phyloP scores from a whole-genome alignment of 2,329 filamentous ascomycete genomes.

The Fusarium staphyleae region DNA sequence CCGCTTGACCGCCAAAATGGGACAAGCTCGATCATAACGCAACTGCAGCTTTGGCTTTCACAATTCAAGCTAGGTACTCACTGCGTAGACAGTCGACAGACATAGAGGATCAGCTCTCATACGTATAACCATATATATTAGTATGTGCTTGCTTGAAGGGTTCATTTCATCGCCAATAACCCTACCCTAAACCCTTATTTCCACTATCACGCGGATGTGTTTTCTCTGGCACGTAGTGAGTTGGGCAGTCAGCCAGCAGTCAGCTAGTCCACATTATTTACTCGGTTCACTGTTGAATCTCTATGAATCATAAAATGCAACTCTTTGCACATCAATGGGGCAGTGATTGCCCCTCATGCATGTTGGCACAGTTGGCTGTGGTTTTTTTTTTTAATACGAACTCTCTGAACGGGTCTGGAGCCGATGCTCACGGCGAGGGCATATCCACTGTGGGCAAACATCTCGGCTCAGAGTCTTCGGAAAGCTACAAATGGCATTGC shows the following conservation, averaged over 20 bases:
- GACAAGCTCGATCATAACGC: slow-evolving; percentile 15
- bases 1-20: slow-evolving; percentile 19
- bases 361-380: slow-evolving; percentile 15
- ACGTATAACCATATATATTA: too few species aligned
- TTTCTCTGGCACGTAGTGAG: too few species aligned
- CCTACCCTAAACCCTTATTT: too few species aligned
- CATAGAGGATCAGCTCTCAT: too few species aligned
- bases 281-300: too few species aligned
- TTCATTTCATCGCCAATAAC: too few species aligned
- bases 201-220: too few species aligned
- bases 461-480: slow-evolving; percentile 3
- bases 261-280: too few species aligned
- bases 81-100: too few species aligned
- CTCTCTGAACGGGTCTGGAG: not conserved
- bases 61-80: not conserved
- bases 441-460: slow-evolving; percentile 30
- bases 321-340: not conserved
- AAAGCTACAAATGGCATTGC: slow-evolving; percentile 15
- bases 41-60: slow-evolving; percentile 15
- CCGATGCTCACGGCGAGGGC: slow-evolving; percentile 18
- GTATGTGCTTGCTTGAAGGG: too few species aligned
- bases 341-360: slow-evolving; percentile 9
- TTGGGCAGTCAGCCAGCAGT: too few species aligned
- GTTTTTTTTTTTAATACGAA: too few species aligned
- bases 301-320: slow-evolving; percentile 22